phyloP scores from a whole-genome alignment of 306 rosid genomes.

The Pterocarpus macrocarpus region DNA sequence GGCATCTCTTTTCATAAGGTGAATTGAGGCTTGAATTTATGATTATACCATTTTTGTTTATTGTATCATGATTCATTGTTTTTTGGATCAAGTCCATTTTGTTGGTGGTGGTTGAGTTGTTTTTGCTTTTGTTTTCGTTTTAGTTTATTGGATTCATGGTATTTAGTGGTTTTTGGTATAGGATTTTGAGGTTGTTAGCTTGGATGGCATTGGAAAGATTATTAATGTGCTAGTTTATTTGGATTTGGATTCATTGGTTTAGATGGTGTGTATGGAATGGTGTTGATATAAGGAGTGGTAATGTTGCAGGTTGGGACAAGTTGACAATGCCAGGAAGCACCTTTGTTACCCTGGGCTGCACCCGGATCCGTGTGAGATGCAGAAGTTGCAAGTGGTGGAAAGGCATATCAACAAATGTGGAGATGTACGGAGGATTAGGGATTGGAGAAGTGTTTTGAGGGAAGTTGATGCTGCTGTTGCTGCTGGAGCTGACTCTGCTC shows the following conservation, averaged over 20 bases:
- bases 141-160: background rate
- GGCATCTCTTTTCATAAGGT: constrained; percentile 85
- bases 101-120: background rate
- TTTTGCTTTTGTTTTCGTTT: no score
- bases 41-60: background rate
- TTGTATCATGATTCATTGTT: background rate
- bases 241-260: constrained; percentile 5
- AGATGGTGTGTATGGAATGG: background rate
- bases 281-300: constrained; percentile 21
- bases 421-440: constrained; percentile 76
- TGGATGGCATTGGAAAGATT: constrained; percentile 41
- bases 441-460: constrained; percentile 82
- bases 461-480: constrained; percentile 76
- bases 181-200: background rate
- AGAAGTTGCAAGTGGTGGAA: constrained; percentile 74
- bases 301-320: constrained; percentile 82
- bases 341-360: constrained; percentile 63
- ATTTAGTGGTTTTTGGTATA: background rate
- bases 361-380: constrained; percentile 69
- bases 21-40: constrained; percentile 35
- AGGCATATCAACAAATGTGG: constrained; percentile 80
- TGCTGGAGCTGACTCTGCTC: constrained; percentile 82
- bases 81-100: constrained; percentile 47
- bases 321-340: constrained; percentile 84
- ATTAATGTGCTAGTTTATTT: background rate